A percentile compares a stretch with the other conserved stretches of the same genome.
phyloP scores from a whole-genome alignment of 257 asterid species.

The Plectranthus barbatus region DNA sequence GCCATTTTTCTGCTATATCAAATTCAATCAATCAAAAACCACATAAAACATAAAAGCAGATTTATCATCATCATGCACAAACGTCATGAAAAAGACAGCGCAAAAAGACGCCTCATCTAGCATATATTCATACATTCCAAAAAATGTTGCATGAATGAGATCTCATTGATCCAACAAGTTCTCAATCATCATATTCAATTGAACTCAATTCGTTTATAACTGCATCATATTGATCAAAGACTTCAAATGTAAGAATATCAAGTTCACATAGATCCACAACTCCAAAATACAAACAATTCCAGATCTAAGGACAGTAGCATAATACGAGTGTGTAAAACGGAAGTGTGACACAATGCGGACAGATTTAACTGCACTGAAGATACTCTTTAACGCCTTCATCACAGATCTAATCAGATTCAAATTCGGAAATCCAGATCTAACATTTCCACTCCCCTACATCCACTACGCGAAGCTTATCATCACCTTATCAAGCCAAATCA shows the following conservation, averaged over 20 bases:
- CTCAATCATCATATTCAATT: not conserved
- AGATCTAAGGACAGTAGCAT: conserved; percentile 23
- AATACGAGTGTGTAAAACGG: conserved; percentile 21
- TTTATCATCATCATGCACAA: not conserved
- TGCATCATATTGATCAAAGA: not conserved
- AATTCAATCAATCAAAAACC: conserved; percentile 4
- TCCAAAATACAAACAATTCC: not conserved
- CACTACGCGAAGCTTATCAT: conserved; percentile 8
- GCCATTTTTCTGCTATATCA: conserved; percentile 47
- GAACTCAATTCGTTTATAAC: not conserved
- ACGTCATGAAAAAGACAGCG: not conserved
- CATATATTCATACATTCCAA: not conserved
- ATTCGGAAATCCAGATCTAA: conserved; percentile 34
- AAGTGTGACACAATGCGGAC: conserved; percentile 29
- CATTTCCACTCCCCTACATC: conserved; percentile 1
- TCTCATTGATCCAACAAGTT: conserved; percentile 5
- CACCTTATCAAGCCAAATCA: not conserved
- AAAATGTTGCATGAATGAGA: not conserved
- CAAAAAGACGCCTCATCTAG: not conserved
- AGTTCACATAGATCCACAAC: conserved; percentile 24
- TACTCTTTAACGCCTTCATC: conserved; percentile 29
- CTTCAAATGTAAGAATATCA: not conserved
- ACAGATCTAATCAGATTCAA: conserved; percentile 30
- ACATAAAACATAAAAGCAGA: not conserved
- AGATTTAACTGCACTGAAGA: conserved; percentile 21